These are phyloP conservation scores for Crotalaria pallida DNA, from an alignment of 306 rosid species.

Conservation along the genomic window DNA sequence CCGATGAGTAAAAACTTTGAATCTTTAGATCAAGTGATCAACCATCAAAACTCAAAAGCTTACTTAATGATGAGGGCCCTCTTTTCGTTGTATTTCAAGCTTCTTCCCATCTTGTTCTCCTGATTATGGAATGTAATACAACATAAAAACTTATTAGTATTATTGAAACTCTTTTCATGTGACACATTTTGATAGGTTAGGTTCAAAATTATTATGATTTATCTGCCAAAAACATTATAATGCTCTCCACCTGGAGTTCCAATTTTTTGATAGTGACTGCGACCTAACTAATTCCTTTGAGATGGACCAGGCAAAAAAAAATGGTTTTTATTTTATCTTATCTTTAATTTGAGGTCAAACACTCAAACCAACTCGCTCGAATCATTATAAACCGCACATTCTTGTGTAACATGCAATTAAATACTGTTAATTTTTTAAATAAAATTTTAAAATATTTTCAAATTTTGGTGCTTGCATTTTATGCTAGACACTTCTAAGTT, in stretches of 20 bases:
- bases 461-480: too few species aligned
- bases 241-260: conserved; percentile 33
- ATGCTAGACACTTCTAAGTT: too few species aligned
- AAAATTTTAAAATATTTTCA: too few species aligned
- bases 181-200: conserved; percentile 6
- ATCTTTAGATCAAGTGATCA: too few species aligned
- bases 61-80: neutral
- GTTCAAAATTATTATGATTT: conserved; percentile 10
- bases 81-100: neutral
- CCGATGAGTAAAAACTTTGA: too few species aligned
- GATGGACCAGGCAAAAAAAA: neutral
- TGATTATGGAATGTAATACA: neutral
- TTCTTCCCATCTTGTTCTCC: neutral
- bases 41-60: too few species aligned
- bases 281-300: conserved; percentile 44
- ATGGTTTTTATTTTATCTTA: neutral
- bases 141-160: neutral
- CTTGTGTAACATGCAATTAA: neutral
- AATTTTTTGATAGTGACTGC: conserved; percentile 29
- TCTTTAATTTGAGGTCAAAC: neutral
- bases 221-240: neutral
- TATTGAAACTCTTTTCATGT: neutral
- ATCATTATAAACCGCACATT: neutral
- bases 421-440: too few species aligned
- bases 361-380: neutral